phyloP scores from a whole-genome alignment of 331 rosid genomes.

The Rosa hybrid region DNA sequence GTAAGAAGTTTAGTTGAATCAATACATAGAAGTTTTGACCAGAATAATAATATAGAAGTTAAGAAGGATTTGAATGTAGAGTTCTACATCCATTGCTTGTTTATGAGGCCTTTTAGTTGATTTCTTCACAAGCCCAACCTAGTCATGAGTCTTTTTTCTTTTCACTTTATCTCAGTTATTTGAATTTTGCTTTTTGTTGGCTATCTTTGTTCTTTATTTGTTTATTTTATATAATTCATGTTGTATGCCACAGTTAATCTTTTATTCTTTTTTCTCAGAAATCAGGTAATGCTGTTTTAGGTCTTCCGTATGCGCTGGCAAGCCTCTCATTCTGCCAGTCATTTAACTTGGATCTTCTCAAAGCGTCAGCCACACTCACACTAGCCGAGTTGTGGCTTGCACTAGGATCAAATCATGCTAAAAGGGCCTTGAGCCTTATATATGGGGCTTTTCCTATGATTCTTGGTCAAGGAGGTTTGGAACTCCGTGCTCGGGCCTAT shows the following conservation, averaged over 20 bases:
- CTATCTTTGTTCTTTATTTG: neutral
- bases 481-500: slow-evolving; percentile 88
- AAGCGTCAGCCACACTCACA: slow-evolving; percentile 89
- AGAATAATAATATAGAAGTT: neutral
- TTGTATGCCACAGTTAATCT: slow-evolving; percentile 18
- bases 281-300: slow-evolving; percentile 96
- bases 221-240: slow-evolving; percentile 9
- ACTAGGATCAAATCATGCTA: slow-evolving; percentile 86
- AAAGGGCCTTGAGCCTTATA: slow-evolving; percentile 81
- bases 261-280: slow-evolving; percentile 54
- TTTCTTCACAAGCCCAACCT: slow-evolving; percentile 14
- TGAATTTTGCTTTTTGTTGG: neutral
- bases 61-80: neutral
- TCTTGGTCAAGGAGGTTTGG: slow-evolving; percentile 99
- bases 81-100: neutral
- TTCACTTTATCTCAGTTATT: slow-evolving; percentile 4
- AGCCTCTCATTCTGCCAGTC: slow-evolving; percentile 95
- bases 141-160: neutral
- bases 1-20: neutral
- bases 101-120: neutral
- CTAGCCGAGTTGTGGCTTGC: slow-evolving; percentile 93
- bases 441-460: slow-evolving; percentile 90
- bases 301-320: slow-evolving; percentile 91
- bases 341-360: slow-evolving; percentile 93
- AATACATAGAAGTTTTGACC: neutral